phyloP scores from a whole-genome alignment of 805 yeast species.

The Jamesozyma rosinii region DNA sequence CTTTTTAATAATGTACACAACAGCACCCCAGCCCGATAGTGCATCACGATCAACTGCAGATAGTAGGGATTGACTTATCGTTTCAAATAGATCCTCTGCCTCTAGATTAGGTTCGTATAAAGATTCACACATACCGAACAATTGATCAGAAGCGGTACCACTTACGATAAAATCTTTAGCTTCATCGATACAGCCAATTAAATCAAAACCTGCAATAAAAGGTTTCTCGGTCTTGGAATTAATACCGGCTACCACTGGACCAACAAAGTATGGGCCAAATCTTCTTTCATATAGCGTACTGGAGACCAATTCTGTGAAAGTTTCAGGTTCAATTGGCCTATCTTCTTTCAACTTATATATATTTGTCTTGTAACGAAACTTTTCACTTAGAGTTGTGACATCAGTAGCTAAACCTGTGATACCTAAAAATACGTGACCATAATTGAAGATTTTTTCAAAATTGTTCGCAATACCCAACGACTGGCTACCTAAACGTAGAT shows the following conservation, averaged over 20 bases:
- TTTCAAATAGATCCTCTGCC: constrained; percentile 92
- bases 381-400: constrained; percentile 75
- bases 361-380: constrained; percentile 76
- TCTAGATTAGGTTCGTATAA: constrained; percentile 88
- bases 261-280: constrained; percentile 93
- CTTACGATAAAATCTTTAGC: constrained; percentile 91
- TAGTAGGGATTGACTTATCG: constrained; percentile 85
- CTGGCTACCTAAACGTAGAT: constrained; percentile 87
- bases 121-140: constrained; percentile 97
- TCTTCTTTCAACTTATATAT: constrained; percentile 86
- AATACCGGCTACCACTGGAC: constrained; percentile 94
- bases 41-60: constrained; percentile 97
- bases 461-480: constrained; percentile 85
- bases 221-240: constrained; percentile 77
- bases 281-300: constrained; percentile 83
- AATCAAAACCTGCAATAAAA: constrained; percentile 89
- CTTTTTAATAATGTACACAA: constrained; percentile 83
- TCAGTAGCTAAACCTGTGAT: constrained; percentile 94
- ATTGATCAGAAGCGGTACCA: constrained; percentile 95
- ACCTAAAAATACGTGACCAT: constrained; percentile 80
- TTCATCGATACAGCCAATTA: constrained; percentile 91
- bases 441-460: constrained; percentile 84
- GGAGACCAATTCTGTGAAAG: constrained; percentile 86
- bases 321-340: constrained; percentile 83
- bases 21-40: constrained; percentile 96